Evolutionary conservation across 1,284 basidiomycete genomes (phyloP).

Genomic region (Ganoderma lingzhi): DNA sequence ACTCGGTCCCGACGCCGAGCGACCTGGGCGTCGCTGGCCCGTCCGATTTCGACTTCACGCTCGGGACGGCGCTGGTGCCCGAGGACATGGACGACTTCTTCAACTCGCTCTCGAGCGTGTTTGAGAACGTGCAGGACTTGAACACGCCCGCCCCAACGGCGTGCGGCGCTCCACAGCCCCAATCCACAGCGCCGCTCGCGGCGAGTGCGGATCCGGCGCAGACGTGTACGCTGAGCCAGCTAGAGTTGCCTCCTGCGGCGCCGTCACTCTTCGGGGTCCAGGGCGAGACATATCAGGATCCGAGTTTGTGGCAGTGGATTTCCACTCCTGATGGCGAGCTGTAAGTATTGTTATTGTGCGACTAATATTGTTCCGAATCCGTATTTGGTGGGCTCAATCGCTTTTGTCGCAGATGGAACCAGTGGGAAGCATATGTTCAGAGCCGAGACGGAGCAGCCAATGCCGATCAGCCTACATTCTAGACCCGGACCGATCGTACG

Average conservation of each 20-base stretch:
- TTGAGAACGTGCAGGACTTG: not conserved
- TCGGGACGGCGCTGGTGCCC: not conserved
- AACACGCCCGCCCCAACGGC: not conserved
- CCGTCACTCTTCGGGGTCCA: not conserved
- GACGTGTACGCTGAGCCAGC: not conserved
- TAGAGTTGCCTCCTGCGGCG: not conserved
- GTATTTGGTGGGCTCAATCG: not conserved
- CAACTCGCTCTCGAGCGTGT: constrained; percentile 9
- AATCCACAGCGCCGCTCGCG: not conserved
- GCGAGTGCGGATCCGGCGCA: constrained; percentile 20
- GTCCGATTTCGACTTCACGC: not conserved
- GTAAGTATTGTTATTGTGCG: not conserved
- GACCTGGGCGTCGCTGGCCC: not conserved
- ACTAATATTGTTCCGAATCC: not conserved
- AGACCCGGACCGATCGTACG: not conserved
- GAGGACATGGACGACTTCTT: constrained; percentile 3
- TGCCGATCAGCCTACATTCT: not conserved
- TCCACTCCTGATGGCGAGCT: not conserved
- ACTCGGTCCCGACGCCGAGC: not conserved
- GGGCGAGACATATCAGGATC: not conserved
- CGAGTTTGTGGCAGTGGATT: constrained; percentile 3
- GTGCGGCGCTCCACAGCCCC: not conserved
- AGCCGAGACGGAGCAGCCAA: not conserved
- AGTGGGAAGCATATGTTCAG: constrained; percentile 40
- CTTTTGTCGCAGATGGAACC: not conserved